Conservation (phyloP, 345 rosid species). For the Brassica cretica region DNA sequence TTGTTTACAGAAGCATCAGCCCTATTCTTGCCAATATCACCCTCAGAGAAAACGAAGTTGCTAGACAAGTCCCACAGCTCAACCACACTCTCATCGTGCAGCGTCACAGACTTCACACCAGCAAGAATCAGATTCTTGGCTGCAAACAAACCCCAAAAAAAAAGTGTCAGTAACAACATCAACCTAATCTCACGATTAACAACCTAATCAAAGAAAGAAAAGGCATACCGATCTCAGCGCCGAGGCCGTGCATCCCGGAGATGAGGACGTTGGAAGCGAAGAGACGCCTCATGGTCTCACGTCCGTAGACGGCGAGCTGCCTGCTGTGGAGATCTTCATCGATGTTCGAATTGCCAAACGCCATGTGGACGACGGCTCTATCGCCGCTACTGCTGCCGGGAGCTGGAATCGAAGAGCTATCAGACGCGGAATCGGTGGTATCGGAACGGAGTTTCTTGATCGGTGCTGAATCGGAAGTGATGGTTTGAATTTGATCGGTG, state of each 20-base stretch:
- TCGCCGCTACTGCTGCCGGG: background rate
- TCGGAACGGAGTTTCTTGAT: background rate
- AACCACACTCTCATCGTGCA: slow-evolving; percentile 83
- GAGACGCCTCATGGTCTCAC: slow-evolving; percentile 96
- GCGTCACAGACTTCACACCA: slow-evolving; percentile 95
- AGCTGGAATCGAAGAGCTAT: background rate
- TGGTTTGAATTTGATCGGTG: background rate
- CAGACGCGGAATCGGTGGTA: background rate
- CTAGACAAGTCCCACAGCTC: slow-evolving; percentile 94
- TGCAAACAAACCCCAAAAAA: slow-evolving; percentile 24
- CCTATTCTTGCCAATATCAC: slow-evolving; percentile 86
- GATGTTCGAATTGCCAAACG: slow-evolving; percentile 45
- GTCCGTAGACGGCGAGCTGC: slow-evolving; percentile 99
- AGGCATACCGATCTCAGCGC: slow-evolving; percentile 84
- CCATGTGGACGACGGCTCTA: background rate
- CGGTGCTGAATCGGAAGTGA: background rate
- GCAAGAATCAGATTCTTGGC: slow-evolving; percentile 97
- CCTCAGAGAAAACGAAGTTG: slow-evolving; percentile 80
- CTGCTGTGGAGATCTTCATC: slow-evolving; percentile 99
- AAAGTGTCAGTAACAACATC: background rate
- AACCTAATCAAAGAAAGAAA: background rate
- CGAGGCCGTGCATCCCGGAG: slow-evolving; percentile 94
- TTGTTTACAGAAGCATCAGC: slow-evolving; percentile 93
- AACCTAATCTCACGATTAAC: background rate
- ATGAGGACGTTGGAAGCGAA: slow-evolving; percentile 86